Conservation (phyloP, 2,329 filamentous ascomycete species). For the Tolypocladium ovalisporum region DNA sequence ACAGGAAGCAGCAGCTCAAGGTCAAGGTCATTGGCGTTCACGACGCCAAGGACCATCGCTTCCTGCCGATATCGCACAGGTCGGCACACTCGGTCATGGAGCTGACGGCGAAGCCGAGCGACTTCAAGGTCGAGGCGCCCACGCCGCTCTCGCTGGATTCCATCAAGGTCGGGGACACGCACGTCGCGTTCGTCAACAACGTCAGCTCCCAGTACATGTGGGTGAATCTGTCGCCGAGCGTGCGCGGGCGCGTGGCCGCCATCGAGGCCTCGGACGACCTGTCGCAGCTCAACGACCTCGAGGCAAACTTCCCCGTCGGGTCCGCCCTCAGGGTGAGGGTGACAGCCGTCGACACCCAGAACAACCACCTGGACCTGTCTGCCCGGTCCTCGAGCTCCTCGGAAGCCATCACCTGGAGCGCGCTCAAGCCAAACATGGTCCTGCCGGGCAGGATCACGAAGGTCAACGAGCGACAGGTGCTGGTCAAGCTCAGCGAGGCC, state of each 20-base stretch:
- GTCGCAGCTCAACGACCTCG: conserved; percentile 63
- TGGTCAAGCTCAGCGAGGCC: conserved; percentile 74
- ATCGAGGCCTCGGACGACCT: conserved; percentile 84
- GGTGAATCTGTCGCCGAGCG: conserved; percentile 81
- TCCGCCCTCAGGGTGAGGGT: conserved; percentile 76
- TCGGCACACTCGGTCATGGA: conserved; percentile 76
- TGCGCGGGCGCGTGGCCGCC: conserved; percentile 72
- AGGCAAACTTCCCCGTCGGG: conserved; percentile 78
- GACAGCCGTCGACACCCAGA: conserved; percentile 58
- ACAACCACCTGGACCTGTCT: conserved; percentile 74
- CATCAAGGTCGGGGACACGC: conserved; percentile 58
- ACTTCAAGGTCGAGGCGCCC: conserved; percentile 35
- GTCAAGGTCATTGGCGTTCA: conserved; percentile 80
- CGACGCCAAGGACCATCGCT: conserved; percentile 81
- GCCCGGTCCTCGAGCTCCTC: conserved; percentile 48
- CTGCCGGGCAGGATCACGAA: conserved; percentile 78
- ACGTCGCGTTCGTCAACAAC: conserved; percentile 87
- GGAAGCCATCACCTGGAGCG: conserved; percentile 51
- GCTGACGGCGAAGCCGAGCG: conserved; percentile 67
- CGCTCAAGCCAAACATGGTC: conserved; percentile 68
- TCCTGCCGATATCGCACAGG: conserved; percentile 82
- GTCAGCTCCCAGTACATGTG: conserved; percentile 69
- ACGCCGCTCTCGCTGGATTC: conserved; percentile 58
- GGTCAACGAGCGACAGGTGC: conserved; percentile 69
- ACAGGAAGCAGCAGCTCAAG: conserved; percentile 55